phyloP scores from a whole-genome alignment of 345 rosid genomes.

The Populus euphratica region DNA sequence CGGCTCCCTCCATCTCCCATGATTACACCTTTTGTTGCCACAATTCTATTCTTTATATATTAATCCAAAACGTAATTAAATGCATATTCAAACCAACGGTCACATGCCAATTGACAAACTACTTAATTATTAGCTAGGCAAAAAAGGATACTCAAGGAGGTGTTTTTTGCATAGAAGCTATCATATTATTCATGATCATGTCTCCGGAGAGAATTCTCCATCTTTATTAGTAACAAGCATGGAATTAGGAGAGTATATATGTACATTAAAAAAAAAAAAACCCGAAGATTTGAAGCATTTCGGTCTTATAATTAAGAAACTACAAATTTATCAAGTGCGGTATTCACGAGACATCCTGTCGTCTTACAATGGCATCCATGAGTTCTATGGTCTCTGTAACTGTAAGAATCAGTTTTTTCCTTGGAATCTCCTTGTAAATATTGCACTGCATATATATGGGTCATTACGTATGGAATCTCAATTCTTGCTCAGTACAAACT shows the following conservation, averaged over 20 bases:
- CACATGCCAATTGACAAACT: constrained; percentile 14
- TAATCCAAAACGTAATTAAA: constrained; percentile 4
- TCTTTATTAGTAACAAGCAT: neutral
- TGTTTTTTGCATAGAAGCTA: neutral
- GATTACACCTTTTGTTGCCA: constrained; percentile 12
- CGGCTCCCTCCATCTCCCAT: constrained; percentile 9
- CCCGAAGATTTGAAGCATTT: neutral
- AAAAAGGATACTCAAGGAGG: neutral
- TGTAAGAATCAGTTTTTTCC: neutral
- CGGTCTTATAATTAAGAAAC: neutral
- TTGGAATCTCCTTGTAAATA: constrained; percentile 8
- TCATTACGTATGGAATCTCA: neutral
- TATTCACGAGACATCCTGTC: neutral
- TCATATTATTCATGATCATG: neutral
- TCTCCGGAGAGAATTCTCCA: neutral
- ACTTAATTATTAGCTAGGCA: neutral
- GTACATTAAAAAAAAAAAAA: neutral
- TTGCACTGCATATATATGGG: constrained; percentile 7
- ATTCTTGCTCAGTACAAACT: neutral
- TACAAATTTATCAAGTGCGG: neutral
- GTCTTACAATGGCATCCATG: neutral
- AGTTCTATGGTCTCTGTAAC: neutral
- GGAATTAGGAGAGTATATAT: neutral
- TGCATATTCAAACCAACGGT: constrained; percentile 23
- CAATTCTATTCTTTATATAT: constrained; percentile 7